Base-by-base conservation (phyloP, 1,284 basidiomycete genomes). In the Mrakiaceae sp. region DNA sequence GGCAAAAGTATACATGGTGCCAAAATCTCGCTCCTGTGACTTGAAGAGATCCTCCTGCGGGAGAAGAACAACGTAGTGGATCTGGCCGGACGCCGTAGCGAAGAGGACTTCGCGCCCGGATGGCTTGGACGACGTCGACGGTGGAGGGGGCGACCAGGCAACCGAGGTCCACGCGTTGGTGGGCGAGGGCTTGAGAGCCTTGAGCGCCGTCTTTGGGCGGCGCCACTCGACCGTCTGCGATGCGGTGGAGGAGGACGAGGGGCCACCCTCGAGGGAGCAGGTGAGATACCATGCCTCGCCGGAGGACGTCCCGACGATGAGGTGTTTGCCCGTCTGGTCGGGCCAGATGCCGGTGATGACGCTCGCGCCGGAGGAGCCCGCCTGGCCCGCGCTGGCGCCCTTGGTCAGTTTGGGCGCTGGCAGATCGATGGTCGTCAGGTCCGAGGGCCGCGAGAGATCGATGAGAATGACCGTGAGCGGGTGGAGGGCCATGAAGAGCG, bases 1-100 rank as follows among this genome's bases (percentile, higher is more conserved):
- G 0, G 87, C 84, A 4, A 95, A 78, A 0, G 87, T 82, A 75
- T 87, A 93, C 1, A 96, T 83, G 66, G 67, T n/a, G 67, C 69
- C 62, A 70, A 69, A 9, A 58, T 66, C n/a, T 63, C 67, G 80
- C 71, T 90, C 89, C 68, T 86, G 85, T 6, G 87, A 87, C 77
- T 92, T 93, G 83, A 95, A 93, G 71, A 95, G 88, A 72, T 94
- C 89, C 70, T 94, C 90, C 70, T 88, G 70, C 81, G 51, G 89
- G 82, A 77, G 79, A 2, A 93, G 80, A 1, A 85, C 87, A 69
- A 77, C 67, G 0, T 95, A 91, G 70, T 91, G 87, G 46, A 97
- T 84, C 12, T 83, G 84, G 12, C 93, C 93, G 67, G 85, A 87
- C 67, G 85, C 79, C 0, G 87, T 88, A 14, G 95, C 96, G 62